Conservation (phyloP, 2,329 filamentous ascomycete genomes). For the Nannizziopsis arthrosporioides region DNA sequence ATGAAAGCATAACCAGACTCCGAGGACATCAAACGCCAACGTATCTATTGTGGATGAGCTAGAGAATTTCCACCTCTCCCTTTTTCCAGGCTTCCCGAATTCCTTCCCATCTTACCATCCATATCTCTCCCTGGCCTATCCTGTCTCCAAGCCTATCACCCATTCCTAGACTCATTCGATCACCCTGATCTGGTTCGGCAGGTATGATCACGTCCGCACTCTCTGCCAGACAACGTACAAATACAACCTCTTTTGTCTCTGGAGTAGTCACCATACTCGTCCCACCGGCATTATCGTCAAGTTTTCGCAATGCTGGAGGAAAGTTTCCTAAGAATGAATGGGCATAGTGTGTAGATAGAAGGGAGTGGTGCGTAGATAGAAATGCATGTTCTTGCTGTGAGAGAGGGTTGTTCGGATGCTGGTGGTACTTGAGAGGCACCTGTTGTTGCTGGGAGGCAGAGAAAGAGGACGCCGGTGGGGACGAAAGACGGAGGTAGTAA, state of each 20-base stretch:
- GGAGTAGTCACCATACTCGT: constrained; percentile 87
- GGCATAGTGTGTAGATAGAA: constrained; percentile 75
- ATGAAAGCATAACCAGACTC: constrained; percentile 2
- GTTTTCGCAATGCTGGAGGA: constrained; percentile 62
- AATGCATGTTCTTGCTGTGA: constrained; percentile 71
- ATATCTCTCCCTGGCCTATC: constrained; percentile 49
- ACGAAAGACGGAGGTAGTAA: constrained; percentile 29
- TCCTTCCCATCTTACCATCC: constrained; percentile 64
- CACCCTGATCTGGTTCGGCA: constrained; percentile 19
- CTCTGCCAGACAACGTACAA: constrained; percentile 50
- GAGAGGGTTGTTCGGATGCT: constrained; percentile 39
- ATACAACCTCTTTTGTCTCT: constrained; percentile 72
- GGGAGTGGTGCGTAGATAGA: constrained; percentile 68
- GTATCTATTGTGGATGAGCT: constrained; percentile 2
- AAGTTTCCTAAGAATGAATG: constrained; percentile 76
- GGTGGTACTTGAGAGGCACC: constrained; percentile 8
- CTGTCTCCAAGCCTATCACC: constrained; percentile 24
- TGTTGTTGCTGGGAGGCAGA: constrained; percentile 14
- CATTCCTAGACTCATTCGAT: constrained; percentile 20
- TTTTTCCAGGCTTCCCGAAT: constrained; percentile 44
- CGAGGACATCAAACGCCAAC: too few species aligned
- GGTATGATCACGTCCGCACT: constrained; percentile 38
- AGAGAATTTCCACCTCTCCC: constrained; percentile 37
- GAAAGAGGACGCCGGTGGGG: constrained; percentile 9
- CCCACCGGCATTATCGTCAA: constrained; percentile 83